Evolutionary conservation across 345 rosid species (phyloP).

Genomic region (Barbarea vulgaris): DNA sequence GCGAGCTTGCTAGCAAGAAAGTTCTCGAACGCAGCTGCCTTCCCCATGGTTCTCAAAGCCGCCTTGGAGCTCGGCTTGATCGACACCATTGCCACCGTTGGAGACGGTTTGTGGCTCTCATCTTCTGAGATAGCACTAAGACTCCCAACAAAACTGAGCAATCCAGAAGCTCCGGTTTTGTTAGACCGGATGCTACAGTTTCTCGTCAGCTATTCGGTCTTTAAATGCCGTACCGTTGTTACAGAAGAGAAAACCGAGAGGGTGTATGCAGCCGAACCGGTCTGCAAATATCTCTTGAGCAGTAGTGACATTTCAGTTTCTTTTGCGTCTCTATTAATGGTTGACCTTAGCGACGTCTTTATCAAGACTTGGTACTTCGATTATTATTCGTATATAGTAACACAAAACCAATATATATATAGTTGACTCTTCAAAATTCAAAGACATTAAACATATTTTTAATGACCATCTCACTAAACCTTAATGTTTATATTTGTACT

Average conservation of each 20-base stretch:
- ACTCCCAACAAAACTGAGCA: constrained; percentile 25
- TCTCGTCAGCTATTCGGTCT: constrained; percentile 41
- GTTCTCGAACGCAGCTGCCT: not conserved
- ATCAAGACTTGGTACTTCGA: constrained; percentile 13
- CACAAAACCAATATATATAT: not conserved
- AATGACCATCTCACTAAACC: constrained; percentile 1
- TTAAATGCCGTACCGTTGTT: constrained; percentile 36
- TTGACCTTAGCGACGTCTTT: not conserved
- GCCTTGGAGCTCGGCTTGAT: constrained; percentile 49
- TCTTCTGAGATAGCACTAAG: constrained; percentile 44
- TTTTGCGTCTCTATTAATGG: constrained; percentile 12
- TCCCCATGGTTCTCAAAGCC: constrained; percentile 50
- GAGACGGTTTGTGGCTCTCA: constrained; percentile 14
- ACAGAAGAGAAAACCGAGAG: not conserved
- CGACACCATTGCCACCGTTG: constrained; percentile 37
- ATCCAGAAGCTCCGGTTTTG: constrained; percentile 44
- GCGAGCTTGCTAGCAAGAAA: not conserved
- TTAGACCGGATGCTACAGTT: constrained; percentile 51
- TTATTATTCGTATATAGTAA: not conserved
- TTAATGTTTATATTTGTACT: not conserved
- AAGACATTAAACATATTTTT: not conserved
- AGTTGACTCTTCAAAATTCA: not conserved
- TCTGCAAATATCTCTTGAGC: not conserved
- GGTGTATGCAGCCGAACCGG: constrained; percentile 8
- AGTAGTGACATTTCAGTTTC: constrained; percentile 9